Evolutionary conservation across 495 filamentous ascomycete species (phyloP).

Genomic region (Cetradonia linearis): DNA sequence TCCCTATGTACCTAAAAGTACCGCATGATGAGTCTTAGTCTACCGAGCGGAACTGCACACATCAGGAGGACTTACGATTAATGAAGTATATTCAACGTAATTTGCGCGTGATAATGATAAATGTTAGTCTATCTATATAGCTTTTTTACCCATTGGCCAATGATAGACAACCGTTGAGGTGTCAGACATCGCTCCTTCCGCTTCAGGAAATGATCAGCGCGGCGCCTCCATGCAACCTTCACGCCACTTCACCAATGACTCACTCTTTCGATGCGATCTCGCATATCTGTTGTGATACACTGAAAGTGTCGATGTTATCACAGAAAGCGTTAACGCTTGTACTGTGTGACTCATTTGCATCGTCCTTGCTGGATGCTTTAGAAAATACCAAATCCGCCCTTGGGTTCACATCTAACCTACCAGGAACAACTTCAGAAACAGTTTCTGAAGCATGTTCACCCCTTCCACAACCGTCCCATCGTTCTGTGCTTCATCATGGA

Average conservation of each 20-base stretch:
- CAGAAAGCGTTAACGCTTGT: no score
- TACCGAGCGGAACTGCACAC: no score
- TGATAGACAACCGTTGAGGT: neutral
- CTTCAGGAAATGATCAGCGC: neutral
- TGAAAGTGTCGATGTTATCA: neutral
- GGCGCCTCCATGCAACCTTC: neutral
- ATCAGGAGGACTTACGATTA: no score
- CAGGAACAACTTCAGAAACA: neutral
- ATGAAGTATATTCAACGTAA: neutral
- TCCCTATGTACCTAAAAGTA: neutral
- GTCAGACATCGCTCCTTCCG: neutral
- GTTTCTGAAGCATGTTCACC: neutral
- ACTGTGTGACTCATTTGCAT: neutral
- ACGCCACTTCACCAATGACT: neutral
- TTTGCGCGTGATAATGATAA: neutral
- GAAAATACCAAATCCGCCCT: neutral
- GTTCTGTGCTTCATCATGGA: conserved; percentile 1
- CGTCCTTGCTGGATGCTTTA: neutral
- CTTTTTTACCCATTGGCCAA: neutral
- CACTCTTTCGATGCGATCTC: neutral
- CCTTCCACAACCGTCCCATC: neutral
- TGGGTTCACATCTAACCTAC: neutral
- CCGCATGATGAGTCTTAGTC: no score
- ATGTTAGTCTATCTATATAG: neutral
- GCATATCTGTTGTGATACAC: no score